Conservation (phyloP, 2,329 filamentous ascomycete genomes). For the Didymella exigua region DNA sequence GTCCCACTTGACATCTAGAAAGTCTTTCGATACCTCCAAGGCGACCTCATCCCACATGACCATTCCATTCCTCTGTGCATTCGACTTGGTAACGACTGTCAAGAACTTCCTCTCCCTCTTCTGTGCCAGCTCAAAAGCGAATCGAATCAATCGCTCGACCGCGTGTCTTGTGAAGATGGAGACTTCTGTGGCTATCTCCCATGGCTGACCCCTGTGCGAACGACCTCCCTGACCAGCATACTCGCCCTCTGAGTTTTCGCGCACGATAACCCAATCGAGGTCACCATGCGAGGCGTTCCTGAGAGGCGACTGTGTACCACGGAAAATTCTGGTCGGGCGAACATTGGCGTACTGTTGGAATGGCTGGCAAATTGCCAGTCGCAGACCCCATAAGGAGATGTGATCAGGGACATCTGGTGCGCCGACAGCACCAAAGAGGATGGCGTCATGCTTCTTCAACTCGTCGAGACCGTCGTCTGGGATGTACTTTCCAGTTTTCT, state of each 20-base stretch:
- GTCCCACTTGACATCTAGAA: conserved; percentile 64
- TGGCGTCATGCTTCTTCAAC: conserved; percentile 66
- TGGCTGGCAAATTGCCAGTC: conserved; percentile 61
- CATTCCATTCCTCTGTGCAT: conserved; percentile 70
- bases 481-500: conserved; percentile 69
- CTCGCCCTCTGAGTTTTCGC: conserved; percentile 71
- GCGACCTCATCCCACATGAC: conserved; percentile 71
- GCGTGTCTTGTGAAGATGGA: conserved; percentile 67
- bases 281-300: conserved; percentile 60
- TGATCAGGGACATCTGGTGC: conserved; percentile 64
- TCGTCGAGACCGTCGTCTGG: conserved; percentile 64
- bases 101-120: conserved; percentile 62
- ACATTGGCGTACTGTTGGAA: conserved; percentile 65
- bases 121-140: conserved; percentile 66
- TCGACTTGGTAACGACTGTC: conserved; percentile 70
- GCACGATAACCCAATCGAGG: conserved; percentile 70
- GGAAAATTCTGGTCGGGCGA: conserved; percentile 65
- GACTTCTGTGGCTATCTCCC: conserved; percentile 68
- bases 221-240: conserved; percentile 69
- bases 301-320: conserved; percentile 65
- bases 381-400: conserved; percentile 61
- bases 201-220: conserved; percentile 62
- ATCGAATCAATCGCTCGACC: conserved; percentile 65
- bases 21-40: conserved; percentile 60
- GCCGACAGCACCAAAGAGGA: conserved; percentile 72